Conservation (phyloP, 805 yeast genomes). For the Saccharomyces kudriavzevii region DNA sequence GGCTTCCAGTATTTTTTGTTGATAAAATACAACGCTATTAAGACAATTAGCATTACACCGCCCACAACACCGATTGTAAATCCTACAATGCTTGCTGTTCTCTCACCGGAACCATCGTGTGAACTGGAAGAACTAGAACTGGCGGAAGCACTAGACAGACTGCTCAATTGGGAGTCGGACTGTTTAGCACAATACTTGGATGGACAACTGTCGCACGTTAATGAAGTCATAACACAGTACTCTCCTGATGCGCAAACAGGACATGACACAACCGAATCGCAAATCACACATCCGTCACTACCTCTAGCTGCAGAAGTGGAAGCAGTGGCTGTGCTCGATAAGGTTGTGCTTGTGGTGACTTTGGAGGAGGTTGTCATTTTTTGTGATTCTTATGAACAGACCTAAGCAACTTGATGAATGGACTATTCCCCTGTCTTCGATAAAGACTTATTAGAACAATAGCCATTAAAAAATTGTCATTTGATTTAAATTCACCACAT, state of each 20-base stretch:
- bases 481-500: background rate
- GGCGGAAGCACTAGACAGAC: slow-evolving; percentile 10
- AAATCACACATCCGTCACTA: slow-evolving; percentile 34
- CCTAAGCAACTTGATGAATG: background rate
- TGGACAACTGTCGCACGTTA: slow-evolving; percentile 54
- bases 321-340: slow-evolving; percentile 1
- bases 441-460: background rate
- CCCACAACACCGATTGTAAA: slow-evolving; percentile 55
- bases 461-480: background rate
- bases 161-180: slow-evolving; percentile 11
- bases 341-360: background rate
- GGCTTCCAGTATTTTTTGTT: slow-evolving; percentile 37
- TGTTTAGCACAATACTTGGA: slow-evolving; percentile 40
- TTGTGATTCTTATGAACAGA: background rate
- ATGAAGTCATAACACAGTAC: slow-evolving; percentile 47
- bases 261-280: slow-evolving; percentile 38
- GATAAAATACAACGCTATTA: slow-evolving; percentile 32
- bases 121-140: slow-evolving; percentile 10
- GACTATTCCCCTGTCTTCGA: background rate
- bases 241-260: slow-evolving; percentile 48
- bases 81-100: slow-evolving; percentile 50
- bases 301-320: slow-evolving; percentile 9
- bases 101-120: slow-evolving; percentile 9
- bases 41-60: slow-evolving; percentile 32
- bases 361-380: background rate